Evolutionary conservation across 2,329 filamentous ascomycete genomes (phyloP).

Genomic region (Cladosporium colombiae): DNA sequence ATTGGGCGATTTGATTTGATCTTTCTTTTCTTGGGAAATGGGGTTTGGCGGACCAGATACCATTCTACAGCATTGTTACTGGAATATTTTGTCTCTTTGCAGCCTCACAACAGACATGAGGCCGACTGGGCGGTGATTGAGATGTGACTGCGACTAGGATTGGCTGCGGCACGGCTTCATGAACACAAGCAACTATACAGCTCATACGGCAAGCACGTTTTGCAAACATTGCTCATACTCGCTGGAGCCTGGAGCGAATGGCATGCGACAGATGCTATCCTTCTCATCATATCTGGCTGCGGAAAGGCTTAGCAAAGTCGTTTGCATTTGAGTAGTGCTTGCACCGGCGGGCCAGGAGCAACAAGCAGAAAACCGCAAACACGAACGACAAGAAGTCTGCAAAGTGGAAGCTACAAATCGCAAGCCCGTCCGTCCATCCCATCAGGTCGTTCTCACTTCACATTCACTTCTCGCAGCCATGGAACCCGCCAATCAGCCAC

Average conservation of each 20-base stretch:
- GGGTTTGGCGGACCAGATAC: constrained; percentile 16
- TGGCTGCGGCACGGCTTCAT: neutral
- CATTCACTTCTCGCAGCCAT: neutral
- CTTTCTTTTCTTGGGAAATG: neutral
- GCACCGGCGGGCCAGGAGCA: neutral
- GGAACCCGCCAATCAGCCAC: neutral
- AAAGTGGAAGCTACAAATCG: neutral
- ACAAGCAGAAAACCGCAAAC: neutral
- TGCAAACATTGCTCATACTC: neutral
- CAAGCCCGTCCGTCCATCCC: neutral
- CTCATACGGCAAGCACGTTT: neutral
- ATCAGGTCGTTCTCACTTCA: neutral
- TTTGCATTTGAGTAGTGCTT: neutral
- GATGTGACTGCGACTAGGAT: neutral
- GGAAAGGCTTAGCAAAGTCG: neutral
- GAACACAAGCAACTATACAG: neutral
- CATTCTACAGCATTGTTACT: constrained; percentile 18
- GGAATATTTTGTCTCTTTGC: neutral
- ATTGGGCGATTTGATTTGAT: neutral
- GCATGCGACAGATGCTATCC: too few species aligned
- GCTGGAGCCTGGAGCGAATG: too few species aligned
- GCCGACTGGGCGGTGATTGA: neutral
- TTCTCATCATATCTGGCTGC: too few species aligned
- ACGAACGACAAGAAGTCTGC: neutral
- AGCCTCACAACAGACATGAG: neutral